Evolutionary conservation across 805 yeast species (phyloP).

Genomic region (Kuraishia hungarica): DNA sequence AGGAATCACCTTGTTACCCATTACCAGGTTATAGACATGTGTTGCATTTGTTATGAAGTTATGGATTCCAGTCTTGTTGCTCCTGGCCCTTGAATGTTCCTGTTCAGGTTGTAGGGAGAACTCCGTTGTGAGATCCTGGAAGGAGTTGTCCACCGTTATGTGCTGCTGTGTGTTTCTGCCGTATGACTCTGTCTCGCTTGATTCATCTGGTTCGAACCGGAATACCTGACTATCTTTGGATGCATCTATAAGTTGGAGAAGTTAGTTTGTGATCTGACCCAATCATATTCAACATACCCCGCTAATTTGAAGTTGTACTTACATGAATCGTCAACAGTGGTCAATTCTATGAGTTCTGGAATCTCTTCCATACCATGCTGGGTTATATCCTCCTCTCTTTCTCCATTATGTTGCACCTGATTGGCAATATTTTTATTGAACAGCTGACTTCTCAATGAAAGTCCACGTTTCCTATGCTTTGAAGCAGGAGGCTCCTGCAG

Average conservation of each 20-base stretch:
- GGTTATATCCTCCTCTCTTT: constrained; percentile 3
- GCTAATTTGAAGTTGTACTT: constrained; percentile 4
- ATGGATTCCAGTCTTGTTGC: neutral
- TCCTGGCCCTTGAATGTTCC: neutral
- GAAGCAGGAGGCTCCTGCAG: constrained; percentile 14
- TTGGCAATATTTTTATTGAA: constrained; percentile 33
- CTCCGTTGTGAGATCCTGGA: neutral
- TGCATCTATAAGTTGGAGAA: constrained; percentile 1
- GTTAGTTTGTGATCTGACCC: constrained; percentile 1
- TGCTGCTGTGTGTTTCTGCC: neutral
- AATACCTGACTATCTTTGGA: constrained; percentile 3
- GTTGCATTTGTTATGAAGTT: neutral
- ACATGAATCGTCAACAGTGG: constrained; percentile 20
- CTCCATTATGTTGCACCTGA: constrained; percentile 11
- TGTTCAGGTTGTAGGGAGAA: neutral
- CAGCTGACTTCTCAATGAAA: constrained; percentile 58
- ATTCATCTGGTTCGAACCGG: constrained; percentile 5
- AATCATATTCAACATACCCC: too few species aligned
- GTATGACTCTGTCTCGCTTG: neutral
- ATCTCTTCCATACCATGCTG: constrained; percentile 7
- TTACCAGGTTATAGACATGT: constrained; percentile 24
- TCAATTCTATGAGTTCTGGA: constrained; percentile 23
- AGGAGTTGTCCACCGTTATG: neutral
- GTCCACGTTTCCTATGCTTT: constrained; percentile 48
- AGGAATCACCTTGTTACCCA: constrained; percentile 38